phyloP scores from a whole-genome alignment of 805 yeast genomes.

The Candida dajiaensis region DNA sequence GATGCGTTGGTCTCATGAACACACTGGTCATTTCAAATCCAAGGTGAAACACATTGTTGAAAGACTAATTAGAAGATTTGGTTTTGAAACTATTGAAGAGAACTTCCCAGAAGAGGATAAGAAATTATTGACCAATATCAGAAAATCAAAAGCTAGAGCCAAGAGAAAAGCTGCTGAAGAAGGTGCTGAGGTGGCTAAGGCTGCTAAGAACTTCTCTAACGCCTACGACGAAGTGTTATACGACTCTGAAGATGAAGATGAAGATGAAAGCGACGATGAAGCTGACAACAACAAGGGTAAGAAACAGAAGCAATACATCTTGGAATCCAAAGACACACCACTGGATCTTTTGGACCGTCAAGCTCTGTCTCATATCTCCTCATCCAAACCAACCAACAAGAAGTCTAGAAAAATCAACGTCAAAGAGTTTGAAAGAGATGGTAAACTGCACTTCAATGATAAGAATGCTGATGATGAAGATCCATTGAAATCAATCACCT shows the following conservation, averaged over 20 bases:
- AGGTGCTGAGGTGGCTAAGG: constrained; percentile 29
- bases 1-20: constrained; percentile 92
- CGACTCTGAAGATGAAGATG: constrained; percentile 58
- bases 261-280: constrained; percentile 27
- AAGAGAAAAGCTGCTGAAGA: constrained; percentile 58
- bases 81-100: constrained; percentile 75
- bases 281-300: constrained; percentile 27
- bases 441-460: constrained; percentile 63
- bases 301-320: constrained; percentile 54
- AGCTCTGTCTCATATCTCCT: constrained; percentile 82
- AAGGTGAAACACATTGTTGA: constrained; percentile 92
- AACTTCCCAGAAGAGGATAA: constrained; percentile 88
- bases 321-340: constrained; percentile 74
- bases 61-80: constrained; percentile 83
- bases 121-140: constrained; percentile 78
- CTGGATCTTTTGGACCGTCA: constrained; percentile 82
- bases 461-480: constrained; percentile 33
- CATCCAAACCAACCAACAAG: constrained; percentile 57
- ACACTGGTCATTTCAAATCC: constrained; percentile 89
- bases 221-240: constrained; percentile 92
- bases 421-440: constrained; percentile 39
- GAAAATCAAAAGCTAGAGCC: constrained; percentile 79
- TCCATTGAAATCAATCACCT: constrained; percentile 37
- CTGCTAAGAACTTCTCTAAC: constrained; percentile 55
- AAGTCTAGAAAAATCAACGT: constrained; percentile 36